Percentiles rank a stretch among this genome's conserved stretches.
Conservation (phyloP, 169 alveolate genomes). For the Neospora caninum region DNA sequence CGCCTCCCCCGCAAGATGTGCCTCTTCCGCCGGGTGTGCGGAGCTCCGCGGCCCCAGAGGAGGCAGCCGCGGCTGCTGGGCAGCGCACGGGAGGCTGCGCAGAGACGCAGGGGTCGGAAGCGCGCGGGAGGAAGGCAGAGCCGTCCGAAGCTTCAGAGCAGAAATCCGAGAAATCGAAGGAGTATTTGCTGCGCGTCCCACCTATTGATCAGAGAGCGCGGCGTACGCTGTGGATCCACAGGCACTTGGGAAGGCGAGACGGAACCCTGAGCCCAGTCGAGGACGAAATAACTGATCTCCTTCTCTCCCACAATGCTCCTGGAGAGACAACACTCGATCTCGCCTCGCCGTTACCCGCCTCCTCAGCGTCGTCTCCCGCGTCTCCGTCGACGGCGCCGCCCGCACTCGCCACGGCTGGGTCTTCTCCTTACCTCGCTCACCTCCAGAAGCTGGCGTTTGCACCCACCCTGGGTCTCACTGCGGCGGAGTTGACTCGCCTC, state of each 20-base stretch:
- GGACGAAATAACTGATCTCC: not conserved
- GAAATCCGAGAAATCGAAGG: not conserved
- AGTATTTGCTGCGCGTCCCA: slow-evolving; percentile 2
- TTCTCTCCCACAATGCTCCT: not conserved
- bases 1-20: not conserved
- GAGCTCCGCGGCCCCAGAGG: not conserved
- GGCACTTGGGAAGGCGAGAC: not conserved
- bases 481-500: slow-evolving; percentile 24
- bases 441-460: not conserved
- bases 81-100: not conserved
- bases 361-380: not conserved
- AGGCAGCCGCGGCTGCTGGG: not conserved
- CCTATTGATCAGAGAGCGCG: not conserved
- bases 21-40: not conserved
- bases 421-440: not conserved
- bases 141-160: not conserved
- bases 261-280: slow-evolving; percentile 13
- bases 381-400: not conserved
- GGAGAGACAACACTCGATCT: not conserved
- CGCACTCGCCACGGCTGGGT: not conserved
- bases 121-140: not conserved
- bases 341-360: not conserved
- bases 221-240: slow-evolving; percentile 25
- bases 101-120: not conserved
- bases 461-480: not conserved